Percentiles rank a stretch among this genome's conserved stretches.
Evolutionary conservation across 352 stramenopile genomes (phyloP).

Genomic region (Hyaloperonospora brassicae): DNA sequence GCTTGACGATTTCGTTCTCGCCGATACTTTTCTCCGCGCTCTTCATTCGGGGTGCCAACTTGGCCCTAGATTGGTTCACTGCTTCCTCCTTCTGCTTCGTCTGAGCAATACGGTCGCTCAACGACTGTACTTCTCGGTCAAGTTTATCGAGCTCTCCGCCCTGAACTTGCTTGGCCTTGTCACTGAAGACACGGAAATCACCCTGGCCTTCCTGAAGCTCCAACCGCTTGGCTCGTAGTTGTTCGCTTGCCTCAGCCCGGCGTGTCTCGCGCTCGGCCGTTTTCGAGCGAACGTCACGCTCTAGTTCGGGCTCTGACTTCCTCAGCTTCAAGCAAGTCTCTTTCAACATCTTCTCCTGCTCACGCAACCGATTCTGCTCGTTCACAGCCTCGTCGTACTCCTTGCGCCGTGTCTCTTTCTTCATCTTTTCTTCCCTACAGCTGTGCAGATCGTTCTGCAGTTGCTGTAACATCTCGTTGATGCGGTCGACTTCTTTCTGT

Average conservation of each 20-base stretch:
- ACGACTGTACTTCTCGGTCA: constrained; percentile 32
- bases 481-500: constrained; percentile 38
- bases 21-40: constrained; percentile 30
- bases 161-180: constrained; percentile 40
- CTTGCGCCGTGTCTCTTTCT: constrained; percentile 40
- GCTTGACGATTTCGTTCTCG: constrained; percentile 52
- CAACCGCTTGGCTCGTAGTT: constrained; percentile 22
- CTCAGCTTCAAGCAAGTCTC: constrained; percentile 34
- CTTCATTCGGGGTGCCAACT: constrained; percentile 45
- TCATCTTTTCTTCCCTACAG: constrained; percentile 48
- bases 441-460: constrained; percentile 57
- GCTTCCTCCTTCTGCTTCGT: constrained; percentile 37
- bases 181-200: constrained; percentile 36
- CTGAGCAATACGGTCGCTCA: constrained; percentile 36
- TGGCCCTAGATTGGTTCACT: constrained; percentile 29
- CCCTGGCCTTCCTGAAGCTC: constrained; percentile 39
- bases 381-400: constrained; percentile 44
- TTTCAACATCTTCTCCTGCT: constrained; percentile 51
- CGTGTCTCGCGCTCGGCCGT: constrained; percentile 28
- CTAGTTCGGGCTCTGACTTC: constrained; percentile 32
- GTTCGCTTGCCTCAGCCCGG: constrained; percentile 23
- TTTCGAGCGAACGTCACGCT: constrained; percentile 40
- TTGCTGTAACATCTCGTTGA: constrained; percentile 44
- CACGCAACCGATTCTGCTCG: constrained; percentile 45
- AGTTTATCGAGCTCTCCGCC: constrained; percentile 31